Evolutionary conservation across 2,329 filamentous ascomycete genomes (phyloP).

Genomic region (Emergomyces pasteurianus): DNA sequence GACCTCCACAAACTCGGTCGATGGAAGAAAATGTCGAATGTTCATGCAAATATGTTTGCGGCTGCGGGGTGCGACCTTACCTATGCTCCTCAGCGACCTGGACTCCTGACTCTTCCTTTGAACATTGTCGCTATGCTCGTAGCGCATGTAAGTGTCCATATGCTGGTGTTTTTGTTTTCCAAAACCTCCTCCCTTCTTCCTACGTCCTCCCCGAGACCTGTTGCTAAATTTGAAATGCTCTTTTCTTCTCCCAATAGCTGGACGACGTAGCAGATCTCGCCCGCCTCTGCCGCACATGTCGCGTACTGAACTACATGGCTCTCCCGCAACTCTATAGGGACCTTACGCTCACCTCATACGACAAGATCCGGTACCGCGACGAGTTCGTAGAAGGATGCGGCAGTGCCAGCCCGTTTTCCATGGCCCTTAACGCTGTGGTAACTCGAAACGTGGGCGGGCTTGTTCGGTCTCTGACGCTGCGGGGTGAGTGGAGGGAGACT

Average conservation of each 20-base stretch:
- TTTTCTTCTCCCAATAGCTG: conserved; percentile 29
- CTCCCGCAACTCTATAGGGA: conserved; percentile 48
- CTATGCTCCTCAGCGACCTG: conserved; percentile 4
- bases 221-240: not conserved
- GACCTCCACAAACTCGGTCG: not conserved
- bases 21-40: conserved; percentile 22
- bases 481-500: conserved; percentile 46
- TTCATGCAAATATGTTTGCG: conserved; percentile 33
- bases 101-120: conserved; percentile 38
- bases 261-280: conserved; percentile 48
- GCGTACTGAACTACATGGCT: conserved; percentile 53
- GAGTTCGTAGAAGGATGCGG: conserved; percentile 49
- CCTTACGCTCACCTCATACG: conserved; percentile 46
- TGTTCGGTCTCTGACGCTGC: conserved; percentile 40
- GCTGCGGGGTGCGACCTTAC: conserved; percentile 14
- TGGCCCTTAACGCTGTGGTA: conserved; percentile 51
- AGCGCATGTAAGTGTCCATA: conserved; percentile 34
- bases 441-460: conserved; percentile 42
- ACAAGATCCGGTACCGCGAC: conserved; percentile 46
- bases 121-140: conserved; percentile 48
- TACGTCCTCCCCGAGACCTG: not conserved
- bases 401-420: conserved; percentile 50
- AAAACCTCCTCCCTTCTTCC: not conserved
- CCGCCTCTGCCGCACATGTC: conserved; percentile 47
- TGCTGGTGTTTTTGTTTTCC: not conserved